Conservation (phyloP, 371 early-diverging fungal genomes). For the Dentiscutata heterogama region DNA sequence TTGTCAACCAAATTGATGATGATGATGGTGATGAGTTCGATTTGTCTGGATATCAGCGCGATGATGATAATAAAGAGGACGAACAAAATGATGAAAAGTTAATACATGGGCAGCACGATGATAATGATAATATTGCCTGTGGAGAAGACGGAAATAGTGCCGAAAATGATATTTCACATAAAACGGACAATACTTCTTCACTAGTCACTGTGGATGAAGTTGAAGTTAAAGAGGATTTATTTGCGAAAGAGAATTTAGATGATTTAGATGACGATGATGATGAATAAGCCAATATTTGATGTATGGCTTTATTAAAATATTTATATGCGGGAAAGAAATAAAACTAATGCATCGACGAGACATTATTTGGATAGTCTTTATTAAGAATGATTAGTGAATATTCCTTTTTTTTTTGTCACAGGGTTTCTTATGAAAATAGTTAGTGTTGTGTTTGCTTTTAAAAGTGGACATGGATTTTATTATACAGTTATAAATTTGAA, state of each 20-base stretch:
- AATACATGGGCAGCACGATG: neutral
- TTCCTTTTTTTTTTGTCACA: too few species aligned
- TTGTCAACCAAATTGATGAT: conserved; percentile 79
- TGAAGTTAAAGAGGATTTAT: conserved; percentile 58
- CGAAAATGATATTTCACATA: neutral
- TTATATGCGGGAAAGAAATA: too few species aligned
- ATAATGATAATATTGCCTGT: conserved; percentile 50
- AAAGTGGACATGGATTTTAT: too few species aligned
- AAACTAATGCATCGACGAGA: too few species aligned
- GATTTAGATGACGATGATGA: conserved; percentile 60
- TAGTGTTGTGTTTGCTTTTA: too few species aligned
- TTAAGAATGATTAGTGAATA: too few species aligned
- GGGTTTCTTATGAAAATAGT: too few species aligned
- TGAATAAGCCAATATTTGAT: neutral
- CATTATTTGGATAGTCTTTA: too few species aligned
- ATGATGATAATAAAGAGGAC: conserved; percentile 53
- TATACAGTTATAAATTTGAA: too few species aligned
- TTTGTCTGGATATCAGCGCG: conserved; percentile 63
- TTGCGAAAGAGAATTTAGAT: conserved; percentile 57
- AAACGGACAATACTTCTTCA: neutral
- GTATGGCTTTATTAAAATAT: too few species aligned
- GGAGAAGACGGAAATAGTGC: conserved; percentile 47
- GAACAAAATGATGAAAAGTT: conserved; percentile 51
- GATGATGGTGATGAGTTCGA: conserved; percentile 73
- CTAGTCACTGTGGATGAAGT: conserved; percentile 30